phyloP scores from a whole-genome alignment of 768 basidiomycete genomes.

The Mycena vitilis region DNA sequence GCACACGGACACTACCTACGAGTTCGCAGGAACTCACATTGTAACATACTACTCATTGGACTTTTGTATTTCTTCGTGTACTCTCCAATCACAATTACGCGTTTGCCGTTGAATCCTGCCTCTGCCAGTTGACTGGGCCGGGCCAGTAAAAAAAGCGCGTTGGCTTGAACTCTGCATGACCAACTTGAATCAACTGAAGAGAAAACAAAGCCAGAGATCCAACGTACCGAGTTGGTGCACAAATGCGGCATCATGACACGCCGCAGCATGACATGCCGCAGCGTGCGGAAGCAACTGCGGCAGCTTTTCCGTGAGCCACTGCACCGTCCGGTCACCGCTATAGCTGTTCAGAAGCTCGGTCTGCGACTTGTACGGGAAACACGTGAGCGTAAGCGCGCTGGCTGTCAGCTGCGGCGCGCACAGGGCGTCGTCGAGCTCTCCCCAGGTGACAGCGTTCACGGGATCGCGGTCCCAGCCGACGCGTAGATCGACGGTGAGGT shows the following conservation, averaged over 20 bases:
- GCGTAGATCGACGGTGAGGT: slow-evolving; percentile 24
- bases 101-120: neutral
- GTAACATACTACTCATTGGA: neutral
- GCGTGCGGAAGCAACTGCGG: slow-evolving; percentile 11
- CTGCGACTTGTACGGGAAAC: neutral
- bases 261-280: neutral
- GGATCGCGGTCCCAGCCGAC: neutral
- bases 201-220: neutral
- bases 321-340: neutral
- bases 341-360: neutral
- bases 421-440: slow-evolving; percentile 15
- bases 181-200: neutral
- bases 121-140: slow-evolving; percentile 14
- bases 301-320: slow-evolving; percentile 2
- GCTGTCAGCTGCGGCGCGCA: slow-evolving; percentile 4
- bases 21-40: neutral
- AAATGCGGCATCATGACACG: slow-evolving; percentile 8
- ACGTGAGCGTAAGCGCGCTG: slow-evolving; percentile 8
- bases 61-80: neutral
- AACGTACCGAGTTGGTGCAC: slow-evolving; percentile 19
- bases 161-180: neutral
- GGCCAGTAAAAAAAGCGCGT: slow-evolving; percentile 28
- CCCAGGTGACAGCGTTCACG: neutral
- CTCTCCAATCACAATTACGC: neutral
- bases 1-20: no score